These are phyloP conservation scores for Aspergillus sojae DNA, from an alignment of 2,329 filamentous ascomycete genomes.

Conservation along the genomic window DNA sequence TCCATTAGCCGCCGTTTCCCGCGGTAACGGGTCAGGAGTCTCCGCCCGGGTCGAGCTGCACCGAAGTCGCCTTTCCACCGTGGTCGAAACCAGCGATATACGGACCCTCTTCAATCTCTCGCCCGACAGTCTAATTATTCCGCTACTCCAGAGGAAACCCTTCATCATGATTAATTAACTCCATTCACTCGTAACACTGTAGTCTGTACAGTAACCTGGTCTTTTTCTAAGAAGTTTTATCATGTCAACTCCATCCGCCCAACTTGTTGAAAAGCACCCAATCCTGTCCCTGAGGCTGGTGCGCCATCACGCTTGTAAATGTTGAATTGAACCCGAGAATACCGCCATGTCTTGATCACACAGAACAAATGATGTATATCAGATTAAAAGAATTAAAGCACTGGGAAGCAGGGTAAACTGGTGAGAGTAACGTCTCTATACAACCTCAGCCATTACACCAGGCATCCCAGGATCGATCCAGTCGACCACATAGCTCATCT, in stretches of 20 bases:
- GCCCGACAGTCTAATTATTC: neutral
- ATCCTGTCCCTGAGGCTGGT: neutral
- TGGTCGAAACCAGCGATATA: neutral
- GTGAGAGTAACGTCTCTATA: constrained; percentile 36
- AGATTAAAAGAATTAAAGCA: neutral
- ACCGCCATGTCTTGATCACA: neutral
- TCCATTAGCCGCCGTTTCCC: constrained; percentile 19
- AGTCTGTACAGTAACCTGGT: neutral
- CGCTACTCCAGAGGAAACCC: neutral
- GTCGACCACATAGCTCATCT: constrained; percentile 34
- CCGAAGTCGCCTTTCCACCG: constrained; percentile 14
- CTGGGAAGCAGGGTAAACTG: constrained; percentile 60
- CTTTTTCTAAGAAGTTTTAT: neutral
- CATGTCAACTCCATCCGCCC: neutral
- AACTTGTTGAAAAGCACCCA: constrained; percentile 25
- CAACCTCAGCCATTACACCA: neutral
- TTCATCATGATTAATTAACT: neutral
- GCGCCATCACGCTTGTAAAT: constrained; percentile 12
- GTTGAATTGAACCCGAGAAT: constrained; percentile 16
- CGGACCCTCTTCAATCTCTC: neutral
- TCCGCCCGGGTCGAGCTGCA: constrained; percentile 12
- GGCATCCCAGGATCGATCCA: neutral
- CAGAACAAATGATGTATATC: neutral
- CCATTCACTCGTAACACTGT: constrained; percentile 10
- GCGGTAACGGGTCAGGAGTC: constrained; percentile 16